A percentile compares a stretch with the other conserved stretches of the same genome.
phyloP scores from a whole-genome alignment of 2,329 filamentous ascomycete genomes.

The Hypocreales sp. region DNA sequence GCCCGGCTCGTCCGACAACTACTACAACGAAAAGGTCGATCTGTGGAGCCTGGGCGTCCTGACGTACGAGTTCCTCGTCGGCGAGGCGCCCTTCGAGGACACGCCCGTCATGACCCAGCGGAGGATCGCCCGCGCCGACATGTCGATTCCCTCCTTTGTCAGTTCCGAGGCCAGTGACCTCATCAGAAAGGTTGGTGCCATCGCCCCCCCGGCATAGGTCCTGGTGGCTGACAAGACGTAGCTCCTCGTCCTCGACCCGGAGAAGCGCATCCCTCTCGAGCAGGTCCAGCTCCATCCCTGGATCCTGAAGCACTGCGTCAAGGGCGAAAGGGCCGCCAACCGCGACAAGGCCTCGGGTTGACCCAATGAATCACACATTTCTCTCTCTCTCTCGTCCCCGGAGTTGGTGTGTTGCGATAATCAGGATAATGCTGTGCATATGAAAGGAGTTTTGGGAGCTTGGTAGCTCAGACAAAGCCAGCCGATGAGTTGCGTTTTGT shows the following conservation, averaged over 20 bases:
- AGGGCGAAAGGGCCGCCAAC: conserved; percentile 37
- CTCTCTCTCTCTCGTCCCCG: neutral
- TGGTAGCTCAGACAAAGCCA: too few species aligned
- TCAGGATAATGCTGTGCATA: too few species aligned
- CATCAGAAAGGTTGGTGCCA: conserved; percentile 54
- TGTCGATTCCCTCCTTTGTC: conserved; percentile 82
- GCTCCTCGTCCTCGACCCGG: conserved; percentile 83
- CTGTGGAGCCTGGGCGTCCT: conserved; percentile 90
- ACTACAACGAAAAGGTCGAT: conserved; percentile 90
- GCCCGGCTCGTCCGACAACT: conserved; percentile 66
- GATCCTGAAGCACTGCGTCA: conserved; percentile 89
- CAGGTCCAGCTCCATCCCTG: conserved; percentile 84
- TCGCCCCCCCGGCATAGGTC: neutral
- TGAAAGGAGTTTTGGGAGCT: too few species aligned
- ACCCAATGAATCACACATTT: too few species aligned
- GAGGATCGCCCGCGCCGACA: conserved; percentile 76
- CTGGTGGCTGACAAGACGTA: conserved; percentile 18
- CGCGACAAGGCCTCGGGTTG: conserved; percentile 24
- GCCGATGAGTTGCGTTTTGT: too few species aligned
- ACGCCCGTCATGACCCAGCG: conserved; percentile 87
- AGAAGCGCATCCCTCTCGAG: conserved; percentile 81
- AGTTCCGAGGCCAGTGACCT: conserved; percentile 81
- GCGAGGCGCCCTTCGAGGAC: conserved; percentile 94
- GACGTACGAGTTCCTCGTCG: conserved; percentile 91
- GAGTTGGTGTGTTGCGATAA: too few species aligned